Base-by-base conservation (phyloP, 495 filamentous ascomycete species). In the Monascus purpureus region DNA sequence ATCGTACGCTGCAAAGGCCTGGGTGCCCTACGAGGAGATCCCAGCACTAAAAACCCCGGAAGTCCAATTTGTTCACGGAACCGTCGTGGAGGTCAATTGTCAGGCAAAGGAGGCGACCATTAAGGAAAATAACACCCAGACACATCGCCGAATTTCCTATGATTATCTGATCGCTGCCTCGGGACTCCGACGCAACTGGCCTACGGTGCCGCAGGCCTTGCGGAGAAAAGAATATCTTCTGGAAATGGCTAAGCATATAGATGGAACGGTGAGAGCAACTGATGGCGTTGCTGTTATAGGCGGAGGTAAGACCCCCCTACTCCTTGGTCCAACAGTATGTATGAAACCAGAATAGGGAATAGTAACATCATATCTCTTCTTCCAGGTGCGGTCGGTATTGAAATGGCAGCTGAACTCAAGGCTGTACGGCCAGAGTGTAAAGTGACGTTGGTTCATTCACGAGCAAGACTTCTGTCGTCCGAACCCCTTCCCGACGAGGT, bases 321-420 rank as follows among this genome's bases (percentile, higher is more conserved):
- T 64, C 25, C 40, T 53, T 43, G 5, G 20, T 27, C 20, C 19
- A 16, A 16, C 23, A 24, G 17, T 22, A 13, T 22, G 20, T 22
- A 9, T 22, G 5, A 22, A 22, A 9, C 5, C 4, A 22, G 9
- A 5, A 4, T 22, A 5, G 20, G 4, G 20, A 9, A 5, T 9
- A 22, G 9, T 9, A 22, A 5, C 38, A 49, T 43, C 14, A 22
- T 20, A 12, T 12, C n/a, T 11, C 6, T n/a, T n/a, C 13, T 11
- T 18, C 8, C 38, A 57, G 75, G 75, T 11, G 77, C 78, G 6
- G 77, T 81, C 2, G 78, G 78, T 7, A 68, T 81, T 26, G 78
- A 83, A 42, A 77, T 81, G 59, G 75, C 78, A 0, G 65, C 73
- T 8, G 78, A 83, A 49, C 44, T 80, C 27, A 77, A 77, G 44